Evolutionary conservation across 371 early-diverging fungal species (phyloP).

Genomic region (Mucor mucedo): DNA sequence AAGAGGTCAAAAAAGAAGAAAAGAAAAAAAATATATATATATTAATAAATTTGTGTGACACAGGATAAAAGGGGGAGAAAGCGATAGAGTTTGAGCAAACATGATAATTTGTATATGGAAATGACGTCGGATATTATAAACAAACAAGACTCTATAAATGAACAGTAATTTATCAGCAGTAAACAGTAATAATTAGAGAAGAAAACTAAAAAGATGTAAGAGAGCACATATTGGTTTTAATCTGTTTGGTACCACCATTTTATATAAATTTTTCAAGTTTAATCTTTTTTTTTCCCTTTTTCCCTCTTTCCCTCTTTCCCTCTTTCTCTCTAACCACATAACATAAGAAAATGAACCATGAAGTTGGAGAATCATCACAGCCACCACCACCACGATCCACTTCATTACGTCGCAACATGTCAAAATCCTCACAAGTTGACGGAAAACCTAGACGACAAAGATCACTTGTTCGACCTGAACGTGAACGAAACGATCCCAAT

Average conservation of each 20-base stretch:
- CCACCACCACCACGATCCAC: slow-evolving; percentile 10
- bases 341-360: neutral
- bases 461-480: slow-evolving; percentile 74
- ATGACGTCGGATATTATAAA: neutral
- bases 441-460: slow-evolving; percentile 48
- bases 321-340: neutral
- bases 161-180: too few relatives aligned
- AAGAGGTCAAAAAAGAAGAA: slow-evolving; percentile 1
- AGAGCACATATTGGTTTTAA: slow-evolving; percentile 1
- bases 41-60: neutral
- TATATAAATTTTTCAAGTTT: slow-evolving; percentile 7
- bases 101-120: neutral
- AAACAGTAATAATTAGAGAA: slow-evolving; percentile 3
- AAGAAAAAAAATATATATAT: neutral
- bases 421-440: slow-evolving; percentile 17
- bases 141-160: too few relatives aligned
- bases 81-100: neutral
- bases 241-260: slow-evolving; percentile 21
- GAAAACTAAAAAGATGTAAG: neutral
- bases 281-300: slow-evolving; percentile 4
- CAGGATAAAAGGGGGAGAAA: neutral
- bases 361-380: neutral
- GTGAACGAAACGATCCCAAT: slow-evolving; percentile 62
- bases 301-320: slow-evolving; percentile 8
- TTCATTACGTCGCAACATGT: slow-evolving; percentile 22